A percentile compares a stretch with the other conserved stretches of the same genome.
These are phyloP conservation scores for Coemansia guatemalensis DNA, from an alignment of 192 early-diverging fungal genomes.

Conservation along the genomic window DNA sequence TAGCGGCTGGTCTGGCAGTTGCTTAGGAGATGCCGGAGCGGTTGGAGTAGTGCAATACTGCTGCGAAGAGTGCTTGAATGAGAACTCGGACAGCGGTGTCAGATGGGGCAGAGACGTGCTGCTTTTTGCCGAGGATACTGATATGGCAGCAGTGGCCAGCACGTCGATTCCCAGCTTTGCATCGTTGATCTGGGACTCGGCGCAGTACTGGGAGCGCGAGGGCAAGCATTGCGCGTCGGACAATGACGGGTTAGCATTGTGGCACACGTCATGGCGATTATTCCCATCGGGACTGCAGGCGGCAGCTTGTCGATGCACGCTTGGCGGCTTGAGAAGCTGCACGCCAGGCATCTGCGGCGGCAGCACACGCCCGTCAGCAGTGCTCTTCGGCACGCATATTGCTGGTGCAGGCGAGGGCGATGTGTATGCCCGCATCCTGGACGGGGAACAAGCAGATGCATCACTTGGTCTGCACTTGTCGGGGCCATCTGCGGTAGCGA, in stretches of 20 bases:
- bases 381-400: not conserved
- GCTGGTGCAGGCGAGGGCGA: constrained; percentile 18
- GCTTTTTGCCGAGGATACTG: constrained; percentile 33
- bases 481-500: constrained; percentile 13
- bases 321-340: not conserved
- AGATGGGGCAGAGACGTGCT: constrained; percentile 44
- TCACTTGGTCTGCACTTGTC: not conserved
- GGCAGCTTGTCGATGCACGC: not conserved
- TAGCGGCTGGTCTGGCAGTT: constrained; percentile 3
- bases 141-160: constrained; percentile 46
- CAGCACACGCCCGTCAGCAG: not conserved
- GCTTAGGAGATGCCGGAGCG: constrained; percentile 9
- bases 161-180: constrained; percentile 49
- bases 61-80: constrained; percentile 17
- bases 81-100: constrained; percentile 46
- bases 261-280: not conserved
- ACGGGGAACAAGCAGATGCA: not conserved
- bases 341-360: not conserved
- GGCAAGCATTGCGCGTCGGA: not conserved
- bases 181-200: constrained; percentile 32
- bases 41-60: constrained; percentile 10
- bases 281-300: not conserved
- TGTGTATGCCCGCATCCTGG: constrained; percentile 24
- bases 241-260: not conserved
- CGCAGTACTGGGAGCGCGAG: constrained; percentile 4